Evolutionary conservation across 2,329 filamentous ascomycete genomes (phyloP).

Genomic region (Xylaria arbuscula): DNA sequence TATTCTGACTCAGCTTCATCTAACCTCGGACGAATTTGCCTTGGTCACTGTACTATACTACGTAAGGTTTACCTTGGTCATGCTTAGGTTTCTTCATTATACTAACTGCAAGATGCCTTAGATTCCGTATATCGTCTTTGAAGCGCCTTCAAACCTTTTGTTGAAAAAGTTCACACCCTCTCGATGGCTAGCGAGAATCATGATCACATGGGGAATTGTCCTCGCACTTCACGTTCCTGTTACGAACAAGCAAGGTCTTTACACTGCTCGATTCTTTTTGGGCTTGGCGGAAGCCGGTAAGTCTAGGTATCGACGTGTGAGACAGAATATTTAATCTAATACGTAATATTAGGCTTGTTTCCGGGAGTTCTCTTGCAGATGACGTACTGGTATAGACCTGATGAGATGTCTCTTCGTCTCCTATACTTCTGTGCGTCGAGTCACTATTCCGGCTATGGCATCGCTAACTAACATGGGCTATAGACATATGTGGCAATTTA

Average conservation of each 20-base stretch:
- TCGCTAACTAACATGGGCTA: slow-evolving; percentile 22
- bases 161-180: slow-evolving; percentile 55
- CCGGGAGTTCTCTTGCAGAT: slow-evolving; percentile 58
- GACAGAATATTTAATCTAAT: slow-evolving; percentile 15
- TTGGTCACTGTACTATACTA: slow-evolving; percentile 55
- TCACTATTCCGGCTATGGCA: rapidly evolving
- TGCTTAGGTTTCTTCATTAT: too few relatives aligned
- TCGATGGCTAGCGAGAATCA: slow-evolving; percentile 56
- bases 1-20: slow-evolving; percentile 55
- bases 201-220: slow-evolving; percentile 55
- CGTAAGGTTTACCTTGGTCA: slow-evolving; percentile 43
- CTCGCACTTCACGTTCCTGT: slow-evolving; percentile 52
- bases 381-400: slow-evolving; percentile 61
- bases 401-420: slow-evolving; percentile 59
- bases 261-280: slow-evolving; percentile 53
- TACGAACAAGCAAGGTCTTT: slow-evolving; percentile 53
- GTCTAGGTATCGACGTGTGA: slow-evolving; percentile 43
- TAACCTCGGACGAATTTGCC: slow-evolving; percentile 56
- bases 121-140: slow-evolving; percentile 55
- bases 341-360: slow-evolving; percentile 49
- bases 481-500: slow-evolving; percentile 48
- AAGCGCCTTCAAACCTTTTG: slow-evolving; percentile 56
- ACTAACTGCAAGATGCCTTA: slow-evolving; percentile 29
- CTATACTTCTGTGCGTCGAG: slow-evolving; percentile 57
- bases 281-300: slow-evolving; percentile 50